Evolutionary conservation across 1,139 yeast genomes (phyloP), one percentile per base, ranked within the genome.

Genomic region (Suhomyces yuchorum): DNA sequence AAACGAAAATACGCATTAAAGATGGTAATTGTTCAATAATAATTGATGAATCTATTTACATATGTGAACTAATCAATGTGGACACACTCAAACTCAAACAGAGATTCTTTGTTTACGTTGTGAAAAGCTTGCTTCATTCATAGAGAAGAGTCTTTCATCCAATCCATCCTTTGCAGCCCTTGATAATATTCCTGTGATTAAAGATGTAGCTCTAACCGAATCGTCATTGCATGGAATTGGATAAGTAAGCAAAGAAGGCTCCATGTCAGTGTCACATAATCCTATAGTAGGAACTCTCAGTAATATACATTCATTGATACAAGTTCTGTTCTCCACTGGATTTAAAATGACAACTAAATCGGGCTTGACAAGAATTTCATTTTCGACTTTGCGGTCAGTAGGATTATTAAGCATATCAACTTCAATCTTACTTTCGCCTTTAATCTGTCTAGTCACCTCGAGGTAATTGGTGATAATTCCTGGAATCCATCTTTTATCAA

Each of bases 201-300:
- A 73, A 55, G 87, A 85, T 4, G 87, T 82, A 12, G 96, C 81
- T 64, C 99, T 81, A 50, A 83, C 72, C n/a, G 96, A 86, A 65
- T 92, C 98, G 66, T 93, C 98, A 62, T 93, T 93, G 53, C 96
- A 96, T 22, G 99, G 98, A 56, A 93, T 88, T 43, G 98, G 96
- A 66, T 93, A 93, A 1, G 97, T 89, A 48, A 93, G 87, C 57
- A 87, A 71, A 8, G 90, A 81, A 17, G 98, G 96, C 63, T 93
- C 97, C 68, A 87, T 84, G 66, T 93, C 93, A 23, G 99, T 90
- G 68, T 93, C 99, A 55, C 95, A 84, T 50, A 93, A 80, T 34
- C 97, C 99, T 58, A 93, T 84, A 1, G 98, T 92, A 51, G 99
- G 99, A 23, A 93, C 82, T 64, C 96, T 81, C 52, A 85, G 78